Base-by-base conservation (phyloP, 148 eudicot genomes). In the Cornus florida region DNA sequence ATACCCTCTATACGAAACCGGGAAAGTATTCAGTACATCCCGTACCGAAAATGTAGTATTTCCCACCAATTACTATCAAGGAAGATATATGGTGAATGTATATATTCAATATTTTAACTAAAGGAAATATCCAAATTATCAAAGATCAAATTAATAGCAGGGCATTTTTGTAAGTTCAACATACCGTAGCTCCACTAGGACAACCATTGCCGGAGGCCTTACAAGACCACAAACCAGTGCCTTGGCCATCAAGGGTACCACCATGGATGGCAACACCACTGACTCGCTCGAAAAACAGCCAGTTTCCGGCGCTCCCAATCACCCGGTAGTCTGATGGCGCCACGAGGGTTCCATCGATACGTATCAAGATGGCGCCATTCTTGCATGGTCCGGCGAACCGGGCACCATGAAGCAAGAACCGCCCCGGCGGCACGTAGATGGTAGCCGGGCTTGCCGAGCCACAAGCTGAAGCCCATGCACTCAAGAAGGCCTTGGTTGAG, bases 111-210 rank as follows among this genome's bases (percentile, higher is more conserved):
- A 39, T 39, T 7, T 39, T 39, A 0, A 0, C 28, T 28, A 28
- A 28, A 28, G 28, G 28, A 28, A 28, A 28, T 1, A 28, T 28
- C 28, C 28, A 28, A 28, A 28, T 28, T 28, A 28, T 28, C 28
- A 28, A 28, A 28, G 1, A 28, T 28, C 0, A 28, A 28, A 28
- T 28, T 28, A 28, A 28, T 28, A 39, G 1, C 0, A 39, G 38
- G 65, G 22, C 14, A 60, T 60, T 60, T 60, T 60, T 35, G 7
- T 31, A 20, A 12, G 28, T 66, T 8, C 0, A 39, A 39, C 43
- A 4, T 80, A 88, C 91, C 70, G 88, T 88, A 7, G 79, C 87
- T 19, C 88, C 91, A 0, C 17, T 24, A 10, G 91, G 91, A 71
- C 91, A 88, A 23, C 71, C 46, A 17, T 73, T 82, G 28, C 28